These are phyloP conservation scores for Cytospora paraplurivora DNA, from an alignment of 2,329 filamentous ascomycete species.

Conservation along the genomic window DNA sequence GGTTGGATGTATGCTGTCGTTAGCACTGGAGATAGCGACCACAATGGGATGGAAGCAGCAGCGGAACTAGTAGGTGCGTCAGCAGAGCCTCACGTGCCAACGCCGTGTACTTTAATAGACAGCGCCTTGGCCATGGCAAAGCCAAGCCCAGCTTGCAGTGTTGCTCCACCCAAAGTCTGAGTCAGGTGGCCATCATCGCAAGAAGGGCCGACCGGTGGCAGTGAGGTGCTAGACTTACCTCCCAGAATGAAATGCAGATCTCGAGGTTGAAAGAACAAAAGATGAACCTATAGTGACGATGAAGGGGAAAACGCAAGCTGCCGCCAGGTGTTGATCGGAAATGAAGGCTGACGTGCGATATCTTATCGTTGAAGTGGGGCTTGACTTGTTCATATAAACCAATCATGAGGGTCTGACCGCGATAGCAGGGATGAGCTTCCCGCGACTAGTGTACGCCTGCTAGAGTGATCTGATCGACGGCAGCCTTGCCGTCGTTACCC, in stretches of 20 bases:
- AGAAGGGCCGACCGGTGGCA: background rate
- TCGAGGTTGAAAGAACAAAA: conserved; percentile 11
- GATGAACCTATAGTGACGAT: conserved; percentile 2
- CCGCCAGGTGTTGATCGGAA: conserved; percentile 8
- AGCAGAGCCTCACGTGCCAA: conserved; percentile 13
- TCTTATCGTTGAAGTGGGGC: conserved; percentile 14
- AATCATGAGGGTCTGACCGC: background rate
- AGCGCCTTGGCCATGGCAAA: conserved; percentile 4
- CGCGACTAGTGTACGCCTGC: background rate
- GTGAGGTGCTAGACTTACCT: conserved; percentile 7
- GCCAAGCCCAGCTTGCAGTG: conserved; percentile 14
- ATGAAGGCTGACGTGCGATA: conserved; percentile 17
- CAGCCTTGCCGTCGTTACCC: background rate
- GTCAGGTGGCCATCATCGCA: conserved; percentile 2
- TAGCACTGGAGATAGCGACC: conserved; percentile 3
- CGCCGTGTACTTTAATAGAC: conserved; percentile 1
- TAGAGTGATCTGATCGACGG: background rate
- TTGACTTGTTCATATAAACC: background rate
- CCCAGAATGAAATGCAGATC: conserved; percentile 12
- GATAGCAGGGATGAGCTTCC: background rate
- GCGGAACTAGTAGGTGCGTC: background rate
- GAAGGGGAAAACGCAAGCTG: conserved; percentile 1
- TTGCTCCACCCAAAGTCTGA: background rate
- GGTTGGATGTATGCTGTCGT: conserved; percentile 20
- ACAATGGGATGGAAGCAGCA: background rate